Percentiles rank a stretch among this genome's conserved stretches.
These are phyloP conservation scores for Colletotrichum abscissum DNA, from an alignment of 2,329 filamentous ascomycete genomes.

Conservation along the genomic window DNA sequence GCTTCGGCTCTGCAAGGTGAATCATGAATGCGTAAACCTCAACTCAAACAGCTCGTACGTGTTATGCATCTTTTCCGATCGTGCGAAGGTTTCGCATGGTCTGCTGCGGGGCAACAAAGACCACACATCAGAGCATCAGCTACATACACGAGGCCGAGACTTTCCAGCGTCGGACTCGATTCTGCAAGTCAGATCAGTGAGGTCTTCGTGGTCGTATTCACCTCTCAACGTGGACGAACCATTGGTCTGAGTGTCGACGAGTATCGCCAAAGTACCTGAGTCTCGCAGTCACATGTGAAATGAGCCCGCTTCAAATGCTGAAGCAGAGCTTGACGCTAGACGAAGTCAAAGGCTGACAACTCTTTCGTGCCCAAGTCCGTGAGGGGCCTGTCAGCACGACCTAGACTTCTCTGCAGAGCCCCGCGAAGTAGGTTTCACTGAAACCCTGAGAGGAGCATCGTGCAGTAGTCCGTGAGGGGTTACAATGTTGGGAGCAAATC, in stretches of 20 bases:
- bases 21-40: constrained; percentile 23
- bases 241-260: constrained; percentile 12
- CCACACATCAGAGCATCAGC: neutral
- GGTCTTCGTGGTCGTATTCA: neutral
- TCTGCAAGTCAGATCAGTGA: neutral
- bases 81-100: constrained; percentile 29
- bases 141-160: neutral
- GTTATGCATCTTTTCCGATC: constrained; percentile 9
- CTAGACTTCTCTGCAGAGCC: neutral
- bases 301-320: neutral
- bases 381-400: constrained; percentile 16
- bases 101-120: neutral
- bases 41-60: constrained; percentile 12
- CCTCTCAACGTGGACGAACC: neutral
- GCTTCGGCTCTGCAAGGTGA: constrained; percentile 20
- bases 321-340: constrained; percentile 22
- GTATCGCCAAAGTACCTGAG: neutral
- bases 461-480: constrained; percentile 7
- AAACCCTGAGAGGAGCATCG: constrained; percentile 21
- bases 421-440: constrained; percentile 24
- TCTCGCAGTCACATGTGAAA: constrained; percentile 23
- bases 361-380: constrained; percentile 17
- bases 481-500: constrained; percentile 19
- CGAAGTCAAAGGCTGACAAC: constrained; percentile 27
- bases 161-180: constrained; percentile 1